These are phyloP conservation scores for Lippia alba DNA, from an alignment of 305 asterid genomes.

Conservation along the genomic window DNA sequence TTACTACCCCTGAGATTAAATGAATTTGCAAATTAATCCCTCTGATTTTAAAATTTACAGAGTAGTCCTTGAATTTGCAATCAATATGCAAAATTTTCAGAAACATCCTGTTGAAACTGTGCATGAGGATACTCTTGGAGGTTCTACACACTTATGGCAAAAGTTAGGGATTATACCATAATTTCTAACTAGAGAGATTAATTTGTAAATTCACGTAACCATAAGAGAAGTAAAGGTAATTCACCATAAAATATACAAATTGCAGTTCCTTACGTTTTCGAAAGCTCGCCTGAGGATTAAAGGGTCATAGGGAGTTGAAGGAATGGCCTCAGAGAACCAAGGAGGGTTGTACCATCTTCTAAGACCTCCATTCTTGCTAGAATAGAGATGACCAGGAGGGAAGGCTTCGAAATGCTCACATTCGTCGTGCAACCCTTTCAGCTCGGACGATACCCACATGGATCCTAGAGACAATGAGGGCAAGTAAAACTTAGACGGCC, in stretches of 20 bases:
- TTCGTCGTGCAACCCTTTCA: constrained; percentile 82
- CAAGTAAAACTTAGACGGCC: background rate
- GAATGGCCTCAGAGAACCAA: constrained; percentile 85
- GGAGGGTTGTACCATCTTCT: constrained; percentile 92
- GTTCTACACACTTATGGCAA: too few relatives aligned
- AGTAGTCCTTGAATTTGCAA: too few relatives aligned
- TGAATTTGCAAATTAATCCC: too few relatives aligned
- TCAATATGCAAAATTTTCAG: too few relatives aligned
- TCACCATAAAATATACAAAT: background rate
- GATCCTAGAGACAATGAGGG: constrained; percentile 56
- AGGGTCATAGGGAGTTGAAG: constrained; percentile 86
- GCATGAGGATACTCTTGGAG: too few relatives aligned
- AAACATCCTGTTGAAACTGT: too few relatives aligned
- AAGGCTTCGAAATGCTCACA: constrained; percentile 95
- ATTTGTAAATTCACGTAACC: too few relatives aligned
- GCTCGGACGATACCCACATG: constrained; percentile 90
- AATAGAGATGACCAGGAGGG: constrained; percentile 92
- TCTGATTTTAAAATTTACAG: too few relatives aligned
- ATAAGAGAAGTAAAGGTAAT: too few relatives aligned
- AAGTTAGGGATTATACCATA: too few relatives aligned
- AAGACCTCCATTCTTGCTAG: constrained; percentile 80
- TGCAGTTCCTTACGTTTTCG: constrained; percentile 66
- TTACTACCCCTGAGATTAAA: too few relatives aligned
- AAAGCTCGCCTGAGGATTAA: constrained; percentile 79
- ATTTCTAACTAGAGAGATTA: too few relatives aligned